Percentiles rank a stretch among this genome's conserved stretches.
Conservation (phyloP, 192 early-diverging fungal genomes). For the Coemansia interrupta region DNA sequence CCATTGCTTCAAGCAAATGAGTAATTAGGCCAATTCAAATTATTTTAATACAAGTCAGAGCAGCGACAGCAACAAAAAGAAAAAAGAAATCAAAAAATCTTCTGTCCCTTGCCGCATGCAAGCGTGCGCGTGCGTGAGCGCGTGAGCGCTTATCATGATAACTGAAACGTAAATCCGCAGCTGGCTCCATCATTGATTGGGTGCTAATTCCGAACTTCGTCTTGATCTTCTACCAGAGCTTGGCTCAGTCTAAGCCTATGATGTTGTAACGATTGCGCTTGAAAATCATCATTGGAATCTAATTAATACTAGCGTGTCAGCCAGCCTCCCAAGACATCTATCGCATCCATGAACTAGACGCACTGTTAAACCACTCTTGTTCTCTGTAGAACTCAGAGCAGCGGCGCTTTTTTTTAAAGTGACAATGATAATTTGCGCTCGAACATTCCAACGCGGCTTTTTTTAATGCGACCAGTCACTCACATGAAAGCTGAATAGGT, state of each 20-base stretch:
- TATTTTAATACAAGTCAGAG: neutral
- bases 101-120: neutral
- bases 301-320: too few species aligned
- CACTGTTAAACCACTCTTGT: too few species aligned
- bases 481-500: neutral
- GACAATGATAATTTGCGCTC: slow-evolving; percentile 2
- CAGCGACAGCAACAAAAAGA: neutral
- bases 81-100: neutral
- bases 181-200: too few species aligned
- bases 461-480: neutral
- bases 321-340: too few species aligned
- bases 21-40: neutral
- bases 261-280: too few species aligned
- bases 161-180: neutral
- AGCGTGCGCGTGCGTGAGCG: too few species aligned
- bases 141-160: neutral
- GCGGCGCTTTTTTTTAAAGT: slow-evolving; percentile 3
- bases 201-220: too few species aligned
- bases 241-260: too few species aligned
- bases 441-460: slow-evolving; percentile 10
- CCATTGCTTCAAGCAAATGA: neutral
- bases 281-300: too few species aligned
- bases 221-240: too few species aligned
- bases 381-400: neutral
- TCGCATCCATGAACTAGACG: too few species aligned